phyloP scores from a whole-genome alignment of 352 stramenopile genomes.

The Globisporangium canariense region DNA sequence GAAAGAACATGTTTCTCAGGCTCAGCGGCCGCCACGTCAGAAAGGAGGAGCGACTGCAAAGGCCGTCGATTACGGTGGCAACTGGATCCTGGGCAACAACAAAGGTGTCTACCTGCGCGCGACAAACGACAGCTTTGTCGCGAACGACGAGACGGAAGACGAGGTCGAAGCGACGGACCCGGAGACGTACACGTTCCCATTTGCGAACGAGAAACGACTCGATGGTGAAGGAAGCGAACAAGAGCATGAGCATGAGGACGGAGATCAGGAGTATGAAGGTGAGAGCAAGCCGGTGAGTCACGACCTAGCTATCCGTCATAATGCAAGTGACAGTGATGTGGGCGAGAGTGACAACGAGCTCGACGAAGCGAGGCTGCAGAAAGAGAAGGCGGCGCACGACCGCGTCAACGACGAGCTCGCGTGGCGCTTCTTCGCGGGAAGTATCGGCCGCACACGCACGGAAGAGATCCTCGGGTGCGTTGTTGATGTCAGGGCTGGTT shows the following conservation, averaged over 20 bases:
- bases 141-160: constrained; percentile 58
- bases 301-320: neutral
- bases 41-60: neutral
- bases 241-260: neutral
- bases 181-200: constrained; percentile 49
- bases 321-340: neutral
- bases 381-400: constrained; percentile 36
- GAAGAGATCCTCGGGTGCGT: constrained; percentile 68
- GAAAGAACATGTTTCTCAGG: neutral
- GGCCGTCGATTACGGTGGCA: constrained; percentile 47
- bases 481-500: neutral
- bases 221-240: constrained; percentile 4
- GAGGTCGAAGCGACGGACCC: constrained; percentile 34
- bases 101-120: constrained; percentile 74
- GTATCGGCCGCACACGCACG: constrained; percentile 59
- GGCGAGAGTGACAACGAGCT: constrained; percentile 26
- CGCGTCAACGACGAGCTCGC: constrained; percentile 54
- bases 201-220: constrained; percentile 30
- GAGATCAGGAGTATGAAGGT: constrained; percentile 12
- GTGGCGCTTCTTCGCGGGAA: constrained; percentile 81
- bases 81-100: constrained; percentile 79
- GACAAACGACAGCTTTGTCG: constrained; percentile 68
- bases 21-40: neutral
- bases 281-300: neutral
- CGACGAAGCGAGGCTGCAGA: constrained; percentile 29